Evolutionary conservation across 2,329 filamentous ascomycete genomes (phyloP), one percentile per base, ranked within the genome.

Genomic region (Xylariaceae sp.): DNA sequence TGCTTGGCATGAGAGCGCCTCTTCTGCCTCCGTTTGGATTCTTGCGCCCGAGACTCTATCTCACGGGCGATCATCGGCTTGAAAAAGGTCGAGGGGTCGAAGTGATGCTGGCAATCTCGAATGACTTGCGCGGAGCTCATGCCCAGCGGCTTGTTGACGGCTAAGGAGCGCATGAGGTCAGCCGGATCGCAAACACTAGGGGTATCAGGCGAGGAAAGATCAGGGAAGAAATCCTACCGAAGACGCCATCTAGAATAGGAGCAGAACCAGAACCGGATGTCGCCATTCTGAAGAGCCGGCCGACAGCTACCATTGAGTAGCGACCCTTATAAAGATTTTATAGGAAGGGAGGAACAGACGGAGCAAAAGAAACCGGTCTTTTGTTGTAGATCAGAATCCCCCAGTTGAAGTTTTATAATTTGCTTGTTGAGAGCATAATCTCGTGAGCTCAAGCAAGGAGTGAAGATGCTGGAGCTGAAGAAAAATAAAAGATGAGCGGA

Each of bases 81-180:
- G 79, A 99, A 97, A 64, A 90, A 79, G 30, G 77, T 72, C 1
- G 94, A 97, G 9, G 86, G 84, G 67, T 92, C 90, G 81, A 97
- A 96, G 65, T 88, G 84, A 17, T 82, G 77, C 77, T 97, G 92
- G 60, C 95, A 86, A 71, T 93, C 88, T 72, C 93, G 92, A 65
- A 99, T 85, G 44, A 95, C 88, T 74, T 96, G 90, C 54, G 92
- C 92, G 39, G 93, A 97, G 72, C 88, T 91, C 69, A 93, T 84
- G 69, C 87, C 89, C 69, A 87, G 80, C 34, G 94, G 94, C 77
- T 99, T 99, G 78, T 96, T 91, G 75, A 99, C 88, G 49, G 62
- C 65, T 66, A 42, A 10, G 15, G 42, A 44, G 39, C 13, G 17
- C 44, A 17, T 17, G 11, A 55, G 50, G 45, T 64, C 39, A 66